Evolutionary conservation across 1,139 yeast genomes (phyloP), one percentile per base, ranked within the genome.

Genomic region (Nakaseomyces bracarensis): DNA sequence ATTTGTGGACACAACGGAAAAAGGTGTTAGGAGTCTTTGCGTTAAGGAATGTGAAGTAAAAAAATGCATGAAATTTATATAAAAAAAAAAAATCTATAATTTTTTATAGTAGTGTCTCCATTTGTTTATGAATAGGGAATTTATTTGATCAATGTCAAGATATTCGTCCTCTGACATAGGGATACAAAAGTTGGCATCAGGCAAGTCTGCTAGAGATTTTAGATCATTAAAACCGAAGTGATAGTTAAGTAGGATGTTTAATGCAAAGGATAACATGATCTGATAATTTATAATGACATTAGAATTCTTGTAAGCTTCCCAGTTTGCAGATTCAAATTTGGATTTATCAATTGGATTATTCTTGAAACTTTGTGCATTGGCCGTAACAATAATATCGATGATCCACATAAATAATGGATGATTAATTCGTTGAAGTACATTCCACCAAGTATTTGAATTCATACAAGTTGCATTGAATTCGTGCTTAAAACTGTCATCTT

Each of bases 161-260:
- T 51, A 45, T 16, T 54, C 52, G 30, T 52, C 53, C 47, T 52
- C 39, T 25, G 55, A 48, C 27, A 52, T 46, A 27, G 60, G 61
- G 15, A 51, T 57, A 35, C 54, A 50, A 30, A 53, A 58, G 3
- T 46, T 44, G 13, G 43, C 36, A 31, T 53, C 57, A 2, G 50
- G 47, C 6, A 57, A 41, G 20, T 44, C 47, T 3, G 58, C 49
- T 40, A 68, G 48, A 8, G 57, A 54, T 30, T 58, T 54, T 43
- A 72, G 52, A 49, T 65, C 68, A 40, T 63, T 64, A 60, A 72
- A 73, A 0, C 78, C 78, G 55, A 68, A 71, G 54, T 73, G 77
- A 52, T 70, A 67, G 45, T 71, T 69, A 36, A 67, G 56, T 22
- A 71, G 49, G 3, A 71, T 56, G 22, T 67, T 65, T 26, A 68